Evolutionary conservation across 345 rosid species (phyloP), one percentile per base, ranked within the genome.

Genomic region (Trapa bicornis): DNA sequence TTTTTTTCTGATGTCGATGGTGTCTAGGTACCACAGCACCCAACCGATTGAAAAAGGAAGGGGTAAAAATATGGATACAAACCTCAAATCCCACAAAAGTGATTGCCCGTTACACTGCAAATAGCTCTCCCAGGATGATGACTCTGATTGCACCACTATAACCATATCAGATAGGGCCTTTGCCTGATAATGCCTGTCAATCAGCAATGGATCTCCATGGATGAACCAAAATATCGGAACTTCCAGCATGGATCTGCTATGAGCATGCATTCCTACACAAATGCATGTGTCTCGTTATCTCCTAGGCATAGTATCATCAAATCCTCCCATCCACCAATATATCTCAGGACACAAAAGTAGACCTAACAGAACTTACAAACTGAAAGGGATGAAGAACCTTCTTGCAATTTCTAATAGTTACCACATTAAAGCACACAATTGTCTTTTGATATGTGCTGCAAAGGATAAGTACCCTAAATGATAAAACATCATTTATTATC

Each of bases 201-300:
- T 84, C 71, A 94, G 71, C 66, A 94, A 78, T 29, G 97, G 87
- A 65, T 94, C 97, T 2, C 83, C 85, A 75, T 77, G 81, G 77
- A 94, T 85, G 83, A 91, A 90, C 99, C 99, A 94, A 76, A 94
- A 91, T 71, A 91, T 84, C 41, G 99, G 99, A 79, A 94, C 85
- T 83, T 94, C 99, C 75, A 94, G 85, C 32, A 84, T 91, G 41
- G 97, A 87, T 78, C 92, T 87, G 79, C 91, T 79, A 70, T 86
- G 85, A 72, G 99, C 96, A 77, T 91, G 97, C 69, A 80, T 84
- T 75, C 99, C 99, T 94, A 87, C 61, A 82, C 15, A 22, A 63
- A 53, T 57, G 37, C 10, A 43, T 22, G 29, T 33, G 35, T 4
- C 32, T 22, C 63, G 29, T 71, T 58, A 71, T 29, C 33, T 54